phyloP scores from a whole-genome alignment of 148 eudicot genomes.

The Chenopodium berlandieri region DNA sequence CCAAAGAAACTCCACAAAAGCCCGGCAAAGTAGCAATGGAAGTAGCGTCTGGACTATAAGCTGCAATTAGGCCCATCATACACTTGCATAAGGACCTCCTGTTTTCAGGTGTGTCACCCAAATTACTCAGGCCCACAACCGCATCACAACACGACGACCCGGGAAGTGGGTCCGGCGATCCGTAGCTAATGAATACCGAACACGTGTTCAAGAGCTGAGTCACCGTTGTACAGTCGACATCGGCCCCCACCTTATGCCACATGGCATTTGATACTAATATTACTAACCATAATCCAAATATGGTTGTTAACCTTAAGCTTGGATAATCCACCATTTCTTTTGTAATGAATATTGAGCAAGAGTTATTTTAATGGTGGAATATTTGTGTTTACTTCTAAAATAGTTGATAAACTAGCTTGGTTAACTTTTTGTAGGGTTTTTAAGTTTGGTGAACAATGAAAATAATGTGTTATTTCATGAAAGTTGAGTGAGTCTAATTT shows the following conservation, averaged over 20 bases:
- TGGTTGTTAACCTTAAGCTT: not conserved
- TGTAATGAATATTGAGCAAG: not conserved
- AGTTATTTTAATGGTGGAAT: not conserved
- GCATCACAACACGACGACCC: conserved; percentile 85
- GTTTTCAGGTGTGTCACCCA: conserved; percentile 44
- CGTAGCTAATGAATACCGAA: conserved; percentile 64
- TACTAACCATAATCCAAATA: conserved; percentile 3
- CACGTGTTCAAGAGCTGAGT: conserved; percentile 63
- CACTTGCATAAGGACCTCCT: conserved; percentile 59
- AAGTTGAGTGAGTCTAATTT: conserved; percentile 21
- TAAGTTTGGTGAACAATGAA: conserved; percentile 45
- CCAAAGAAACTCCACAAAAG: conserved; percentile 83
- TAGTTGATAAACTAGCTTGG: not conserved
- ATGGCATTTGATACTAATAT: conserved; percentile 5
- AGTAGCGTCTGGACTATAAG: conserved; percentile 64
- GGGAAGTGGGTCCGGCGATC: conserved; percentile 77
- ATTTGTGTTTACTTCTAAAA: not conserved
- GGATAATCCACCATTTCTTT: not conserved
- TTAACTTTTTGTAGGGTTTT: conserved; percentile 6
- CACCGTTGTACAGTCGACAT: conserved; percentile 62
- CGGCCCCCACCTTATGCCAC: conserved; percentile 5
- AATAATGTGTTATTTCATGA: conserved; percentile 38
- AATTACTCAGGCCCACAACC: conserved; percentile 41
- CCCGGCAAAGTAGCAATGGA: conserved; percentile 85
- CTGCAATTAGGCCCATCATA: conserved; percentile 67